Evolutionary conservation across 306 rosid species (phyloP), one percentile per base, ranked within the genome.

Genomic region (Malus fusca): DNA sequence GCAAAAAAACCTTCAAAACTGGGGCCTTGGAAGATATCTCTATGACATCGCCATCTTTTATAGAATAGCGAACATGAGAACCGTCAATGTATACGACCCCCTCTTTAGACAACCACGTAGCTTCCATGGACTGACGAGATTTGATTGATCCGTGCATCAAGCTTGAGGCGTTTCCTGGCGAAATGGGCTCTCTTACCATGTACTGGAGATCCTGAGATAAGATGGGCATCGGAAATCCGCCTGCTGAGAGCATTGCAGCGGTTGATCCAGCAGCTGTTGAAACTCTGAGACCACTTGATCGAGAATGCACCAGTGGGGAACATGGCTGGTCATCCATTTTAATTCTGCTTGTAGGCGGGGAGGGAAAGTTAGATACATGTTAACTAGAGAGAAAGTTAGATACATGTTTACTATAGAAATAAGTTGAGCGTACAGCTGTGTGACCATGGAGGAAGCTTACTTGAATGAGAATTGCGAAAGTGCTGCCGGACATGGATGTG

Each of bases 211-310:
- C 90, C 72, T 6, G 85, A 19, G 97, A 92, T 81, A 83, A 78
- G 78, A 88, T 85, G 43, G 89, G 89, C 97, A 92, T 90, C 5
- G 76, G 84, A 80, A 82, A 86, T 73, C 98, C 97, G 30, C 97
- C 97, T 11, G 98, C 96, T 31, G 97, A 90, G 48, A 53, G 93
- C 98, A 95, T 92, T 44, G 98, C 97, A 72, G 97, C 97, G 1
- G 98, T 90, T 80, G 98, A 89, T 80, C 98, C 97, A 2, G 97
- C 92, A 59, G 92, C 96, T 8, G 98, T 83, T 31, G 97, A 95
- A 77, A 95, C 88, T 83, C 97, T 85, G 23, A 92, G 84, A 73
- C 98, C 97, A 66, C 98, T 95, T 77, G 98, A 95, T 70, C 97
- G 91, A 76, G 88, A 81, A 82, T 85, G 84, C 77, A 88, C 86